These are phyloP conservation scores for Nakaseomyces sp. DNA, from an alignment of 1,139 yeast genomes.

Conservation along the genomic window DNA sequence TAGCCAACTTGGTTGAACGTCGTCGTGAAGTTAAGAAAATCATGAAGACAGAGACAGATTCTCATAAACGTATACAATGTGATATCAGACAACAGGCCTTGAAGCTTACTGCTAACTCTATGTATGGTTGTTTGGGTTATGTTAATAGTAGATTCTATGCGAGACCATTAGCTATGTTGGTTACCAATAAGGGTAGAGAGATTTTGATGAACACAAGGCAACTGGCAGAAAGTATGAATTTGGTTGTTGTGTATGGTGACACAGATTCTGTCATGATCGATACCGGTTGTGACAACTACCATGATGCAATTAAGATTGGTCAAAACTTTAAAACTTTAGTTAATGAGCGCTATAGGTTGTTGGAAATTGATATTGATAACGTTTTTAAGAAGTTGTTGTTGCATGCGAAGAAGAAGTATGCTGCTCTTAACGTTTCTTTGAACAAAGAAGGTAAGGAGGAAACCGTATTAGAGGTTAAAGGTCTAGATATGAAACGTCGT, in stretches of 20 bases:
- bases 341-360: constrained; percentile 74
- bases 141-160: constrained; percentile 91
- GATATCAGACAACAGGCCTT: constrained; percentile 95
- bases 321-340: constrained; percentile 75
- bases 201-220: constrained; percentile 89
- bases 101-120: constrained; percentile 94
- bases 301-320: constrained; percentile 77
- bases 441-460: constrained; percentile 43
- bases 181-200: constrained; percentile 93
- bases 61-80: constrained; percentile 64
- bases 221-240: constrained; percentile 73
- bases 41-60: constrained; percentile 64
- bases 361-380: constrained; percentile 94
- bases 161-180: constrained; percentile 90
- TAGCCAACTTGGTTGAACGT: constrained; percentile 77
- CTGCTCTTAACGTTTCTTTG: constrained; percentile 63
- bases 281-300: constrained; percentile 62
- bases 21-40: constrained; percentile 89
- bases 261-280: constrained; percentile 99
- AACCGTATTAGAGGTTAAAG: constrained; percentile 75
- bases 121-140: constrained; percentile 98
- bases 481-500: constrained; percentile 94
- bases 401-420: constrained; percentile 97
- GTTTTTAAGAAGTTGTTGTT: constrained; percentile 76
- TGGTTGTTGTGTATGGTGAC: constrained; percentile 94